These are phyloP conservation scores for Marasmius oreades DNA, from an alignment of 1,284 basidiomycete genomes.

Conservation along the genomic window DNA sequence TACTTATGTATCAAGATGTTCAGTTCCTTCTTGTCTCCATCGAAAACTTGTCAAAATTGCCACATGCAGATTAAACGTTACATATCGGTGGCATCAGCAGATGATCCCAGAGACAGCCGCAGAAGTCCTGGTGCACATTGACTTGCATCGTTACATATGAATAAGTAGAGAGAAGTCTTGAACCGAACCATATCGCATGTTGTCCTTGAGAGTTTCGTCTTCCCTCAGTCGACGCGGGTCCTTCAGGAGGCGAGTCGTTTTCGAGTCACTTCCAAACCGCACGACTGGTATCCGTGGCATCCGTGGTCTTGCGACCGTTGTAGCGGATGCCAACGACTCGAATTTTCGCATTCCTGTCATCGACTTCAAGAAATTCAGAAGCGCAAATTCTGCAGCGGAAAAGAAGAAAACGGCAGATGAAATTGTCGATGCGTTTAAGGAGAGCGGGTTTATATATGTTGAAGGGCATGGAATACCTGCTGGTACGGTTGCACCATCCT, in stretches of 20 bases:
- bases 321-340: conserved; percentile 19
- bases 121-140: neutral
- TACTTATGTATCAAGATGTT: neutral
- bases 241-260: neutral
- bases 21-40: neutral
- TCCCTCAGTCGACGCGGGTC: neutral
- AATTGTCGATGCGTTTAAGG: conserved; percentile 75
- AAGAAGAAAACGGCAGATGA: conserved; percentile 63
- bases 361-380: conserved; percentile 68
- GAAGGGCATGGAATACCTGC: conserved; percentile 63
- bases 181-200: neutral
- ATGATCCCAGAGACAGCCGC: neutral
- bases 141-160: too few species aligned
- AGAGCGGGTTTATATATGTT: conserved; percentile 75
- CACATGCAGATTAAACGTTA: too few species aligned
- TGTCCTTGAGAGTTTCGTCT: neutral
- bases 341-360: conserved; percentile 67
- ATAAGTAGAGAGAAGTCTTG: too few species aligned
- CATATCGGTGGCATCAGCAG: neutral
- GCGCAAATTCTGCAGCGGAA: conserved; percentile 45
- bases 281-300: conserved; percentile 19
- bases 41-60: neutral
- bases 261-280: neutral
- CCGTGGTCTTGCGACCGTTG: conserved; percentile 26
- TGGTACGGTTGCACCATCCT: conserved; percentile 23